These are phyloP conservation scores for Juncus inflexus DNA, from an alignment of 176 grass and related monocot genomes.

Conservation along the genomic window DNA sequence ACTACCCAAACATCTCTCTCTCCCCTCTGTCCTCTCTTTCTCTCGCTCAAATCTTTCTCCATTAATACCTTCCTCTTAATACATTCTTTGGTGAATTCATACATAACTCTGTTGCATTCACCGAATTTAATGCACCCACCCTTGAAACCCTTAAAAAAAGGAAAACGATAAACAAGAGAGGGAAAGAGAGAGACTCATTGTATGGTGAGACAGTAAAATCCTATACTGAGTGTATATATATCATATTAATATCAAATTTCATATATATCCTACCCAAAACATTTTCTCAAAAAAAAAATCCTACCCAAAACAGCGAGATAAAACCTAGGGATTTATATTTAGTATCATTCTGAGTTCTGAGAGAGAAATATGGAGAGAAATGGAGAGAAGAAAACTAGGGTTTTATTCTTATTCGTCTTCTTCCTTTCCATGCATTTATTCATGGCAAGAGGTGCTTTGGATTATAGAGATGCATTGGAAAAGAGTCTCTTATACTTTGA, in stretches of 20 bases:
- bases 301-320: background rate
- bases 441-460: conserved; percentile 14
- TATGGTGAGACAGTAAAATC: conserved; percentile 1
- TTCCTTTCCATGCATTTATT: conserved; percentile 3
- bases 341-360: background rate
- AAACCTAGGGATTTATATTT: background rate
- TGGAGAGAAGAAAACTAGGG: conserved; percentile 1
- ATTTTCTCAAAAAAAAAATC: background rate
- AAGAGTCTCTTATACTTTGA: conserved; percentile 98
- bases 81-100: background rate
- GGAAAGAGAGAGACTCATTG: conserved; percentile 14
- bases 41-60: conserved; percentile 14
- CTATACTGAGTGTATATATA: conserved; percentile 20
- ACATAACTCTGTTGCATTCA: background rate
- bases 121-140: conserved; percentile 15
- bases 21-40: background rate
- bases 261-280: conserved; percentile 15
- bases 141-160: conserved; percentile 4
- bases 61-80: conserved; percentile 9
- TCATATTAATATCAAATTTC: conserved; percentile 7
- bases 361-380: conserved; percentile 11
- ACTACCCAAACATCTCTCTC: background rate
- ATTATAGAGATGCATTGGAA: conserved; percentile 70
- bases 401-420: background rate
- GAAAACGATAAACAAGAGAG: conserved; percentile 7